Evolutionary conservation across 1,139 yeast genomes (phyloP).

Genomic region (Wickerhamomyces sp.): DNA sequence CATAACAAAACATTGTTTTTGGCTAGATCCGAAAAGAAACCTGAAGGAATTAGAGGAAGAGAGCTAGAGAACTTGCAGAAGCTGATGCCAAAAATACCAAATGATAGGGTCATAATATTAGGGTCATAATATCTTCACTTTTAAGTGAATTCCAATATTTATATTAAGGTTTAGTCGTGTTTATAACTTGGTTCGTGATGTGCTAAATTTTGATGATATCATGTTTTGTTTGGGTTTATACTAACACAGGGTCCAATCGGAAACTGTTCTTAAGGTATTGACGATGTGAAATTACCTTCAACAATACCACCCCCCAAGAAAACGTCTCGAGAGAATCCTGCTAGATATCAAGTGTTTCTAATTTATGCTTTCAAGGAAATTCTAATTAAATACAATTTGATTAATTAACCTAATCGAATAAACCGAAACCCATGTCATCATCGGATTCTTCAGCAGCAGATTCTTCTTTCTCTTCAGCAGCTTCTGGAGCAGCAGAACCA

Average conservation of each 20-base stretch:
- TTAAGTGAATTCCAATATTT: no score
- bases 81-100: slow-evolving; percentile 99
- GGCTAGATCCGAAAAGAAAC: slow-evolving; percentile 92
- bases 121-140: no score
- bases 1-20: slow-evolving; percentile 93
- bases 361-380: background rate
- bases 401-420: slow-evolving; percentile 45
- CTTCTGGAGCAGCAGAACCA: slow-evolving; percentile 61
- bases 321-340: no score
- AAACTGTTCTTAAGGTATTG: no score
- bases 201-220: no score
- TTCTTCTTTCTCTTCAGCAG: slow-evolving; percentile 47
- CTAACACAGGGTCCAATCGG: no score
- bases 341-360: no score
- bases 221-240: no score
- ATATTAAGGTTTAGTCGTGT: slow-evolving; percentile 1
- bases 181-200: no score
- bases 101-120: slow-evolving; percentile 9
- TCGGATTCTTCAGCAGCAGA: slow-evolving; percentile 59
- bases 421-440: slow-evolving; percentile 83
- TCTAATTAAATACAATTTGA: background rate
- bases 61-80: slow-evolving; percentile 94
- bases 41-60: slow-evolving; percentile 95
- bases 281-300: no score
- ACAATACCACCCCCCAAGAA: no score